A percentile compares a stretch with the other conserved stretches of the same genome.
phyloP scores from a whole-genome alignment of 2,329 filamentous ascomycete genomes.

The Botryosphaeria agaves region DNA sequence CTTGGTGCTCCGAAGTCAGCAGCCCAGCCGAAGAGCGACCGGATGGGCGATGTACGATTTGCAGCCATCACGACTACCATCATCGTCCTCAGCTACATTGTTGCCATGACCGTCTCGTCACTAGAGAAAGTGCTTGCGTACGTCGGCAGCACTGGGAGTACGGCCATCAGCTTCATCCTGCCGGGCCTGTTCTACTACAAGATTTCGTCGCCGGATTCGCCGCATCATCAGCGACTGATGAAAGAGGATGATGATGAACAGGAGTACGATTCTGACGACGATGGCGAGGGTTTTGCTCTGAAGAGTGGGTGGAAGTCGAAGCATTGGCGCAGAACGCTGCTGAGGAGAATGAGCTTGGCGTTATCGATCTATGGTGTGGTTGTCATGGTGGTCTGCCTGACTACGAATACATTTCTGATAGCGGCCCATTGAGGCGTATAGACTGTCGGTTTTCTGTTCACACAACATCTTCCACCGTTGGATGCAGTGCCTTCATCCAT shows the following conservation, averaged over 20 bases:
- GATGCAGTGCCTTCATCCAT: too few species aligned
- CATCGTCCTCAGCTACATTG: constrained; percentile 68
- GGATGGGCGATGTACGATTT: constrained; percentile 77
- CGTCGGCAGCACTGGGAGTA: constrained; percentile 85
- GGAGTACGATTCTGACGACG: constrained; percentile 38
- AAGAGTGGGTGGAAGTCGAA: constrained; percentile 39
- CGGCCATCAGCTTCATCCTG: constrained; percentile 91
- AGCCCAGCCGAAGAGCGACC: constrained; percentile 18
- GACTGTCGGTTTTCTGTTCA: too few species aligned
- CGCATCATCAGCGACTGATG: constrained; percentile 67
- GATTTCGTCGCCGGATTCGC: constrained; percentile 77
- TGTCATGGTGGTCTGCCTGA: constrained; percentile 79
- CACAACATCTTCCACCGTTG: too few species aligned
- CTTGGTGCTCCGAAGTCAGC: constrained; percentile 8
- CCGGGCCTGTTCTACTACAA: constrained; percentile 98
- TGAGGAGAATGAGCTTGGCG: constrained; percentile 57
- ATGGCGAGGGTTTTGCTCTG: too few species aligned
- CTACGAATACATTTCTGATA: constrained; percentile 70
- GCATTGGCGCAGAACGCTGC: constrained; percentile 42
- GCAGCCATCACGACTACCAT: constrained; percentile 77
- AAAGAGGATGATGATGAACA: constrained; percentile 85
- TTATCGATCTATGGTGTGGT: constrained; percentile 68
- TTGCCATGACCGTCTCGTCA: constrained; percentile 78
- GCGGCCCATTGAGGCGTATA: constrained; percentile 44
- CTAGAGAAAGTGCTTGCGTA: constrained; percentile 87